Conservation (phyloP, 1,284 basidiomycete species). For the Termitomyces sp. region DNA sequence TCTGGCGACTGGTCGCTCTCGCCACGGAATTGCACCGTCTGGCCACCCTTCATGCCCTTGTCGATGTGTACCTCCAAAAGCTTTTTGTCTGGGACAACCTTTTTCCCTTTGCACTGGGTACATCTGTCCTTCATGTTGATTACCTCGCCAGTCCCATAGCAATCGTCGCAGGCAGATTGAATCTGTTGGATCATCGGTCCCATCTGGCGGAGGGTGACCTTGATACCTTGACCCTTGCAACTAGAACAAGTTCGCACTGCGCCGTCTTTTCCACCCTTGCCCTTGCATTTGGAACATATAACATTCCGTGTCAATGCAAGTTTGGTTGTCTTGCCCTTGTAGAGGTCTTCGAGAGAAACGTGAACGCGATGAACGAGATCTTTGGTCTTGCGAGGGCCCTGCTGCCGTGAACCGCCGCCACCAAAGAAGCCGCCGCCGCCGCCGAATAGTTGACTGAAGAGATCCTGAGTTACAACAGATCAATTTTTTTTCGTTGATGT, state of each 20-base stretch:
- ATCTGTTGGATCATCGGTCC: constrained; percentile 99
- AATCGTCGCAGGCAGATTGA: constrained; percentile 93
- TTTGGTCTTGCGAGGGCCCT: constrained; percentile 94
- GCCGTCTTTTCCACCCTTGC: constrained; percentile 97
- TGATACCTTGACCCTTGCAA: constrained; percentile 91
- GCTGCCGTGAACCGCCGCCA: constrained; percentile 57
- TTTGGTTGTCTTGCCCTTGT: constrained; percentile 98
- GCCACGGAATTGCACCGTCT: constrained; percentile 91
- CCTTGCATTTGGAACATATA: constrained; percentile 90
- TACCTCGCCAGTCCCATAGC: constrained; percentile 86
- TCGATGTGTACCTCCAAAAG: constrained; percentile 98
- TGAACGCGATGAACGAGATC: constrained; percentile 97
- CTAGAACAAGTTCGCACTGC: constrained; percentile 78
- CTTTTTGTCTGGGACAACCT: constrained; percentile 93
- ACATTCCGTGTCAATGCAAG: constrained; percentile 95
- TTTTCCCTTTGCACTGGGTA: constrained; percentile 93
- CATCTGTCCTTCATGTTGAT: constrained; percentile 95
- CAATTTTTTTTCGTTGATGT: constrained; percentile 7
- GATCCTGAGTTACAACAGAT: constrained; percentile 53
- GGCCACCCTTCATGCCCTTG: constrained; percentile 98
- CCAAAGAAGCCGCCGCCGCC: constrained; percentile 54
- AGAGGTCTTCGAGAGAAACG: constrained; percentile 95
- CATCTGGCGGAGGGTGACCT: constrained; percentile 90
- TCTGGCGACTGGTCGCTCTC: constrained; percentile 96
- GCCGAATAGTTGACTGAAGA: constrained; percentile 95